Percentiles rank a stretch among this genome's conserved stretches.
These are phyloP conservation scores for Carallia brachiata DNA, from an alignment of 345 rosid species.

Conservation along the genomic window DNA sequence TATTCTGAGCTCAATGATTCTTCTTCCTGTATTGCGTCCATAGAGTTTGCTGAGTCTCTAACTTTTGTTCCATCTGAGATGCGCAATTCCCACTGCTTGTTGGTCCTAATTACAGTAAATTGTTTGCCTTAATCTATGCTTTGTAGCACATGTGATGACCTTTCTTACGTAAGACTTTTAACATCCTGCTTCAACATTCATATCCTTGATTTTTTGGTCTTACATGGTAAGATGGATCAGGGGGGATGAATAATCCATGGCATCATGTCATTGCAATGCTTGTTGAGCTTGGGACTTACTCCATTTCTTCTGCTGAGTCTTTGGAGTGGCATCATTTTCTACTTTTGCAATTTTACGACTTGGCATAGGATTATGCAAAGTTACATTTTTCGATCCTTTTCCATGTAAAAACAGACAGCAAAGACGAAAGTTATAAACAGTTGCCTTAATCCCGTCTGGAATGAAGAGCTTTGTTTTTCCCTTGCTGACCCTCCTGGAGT, in stretches of 20 bases:
- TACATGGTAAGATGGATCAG: background rate
- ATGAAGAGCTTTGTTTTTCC: constrained; percentile 78
- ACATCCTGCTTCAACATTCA: background rate
- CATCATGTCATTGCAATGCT: background rate
- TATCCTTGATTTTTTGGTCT: background rate
- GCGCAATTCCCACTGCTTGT: background rate
- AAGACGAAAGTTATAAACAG: constrained; percentile 92
- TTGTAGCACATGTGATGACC: background rate
- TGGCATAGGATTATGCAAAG: background rate
- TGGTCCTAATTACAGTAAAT: background rate
- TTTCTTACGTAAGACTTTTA: background rate
- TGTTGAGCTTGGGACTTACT: background rate
- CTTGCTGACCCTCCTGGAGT: constrained; percentile 66
- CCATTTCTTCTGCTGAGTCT: background rate
- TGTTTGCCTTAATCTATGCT: background rate
- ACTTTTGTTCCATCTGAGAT: background rate
- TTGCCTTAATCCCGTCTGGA: constrained; percentile 95
- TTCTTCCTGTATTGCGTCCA: background rate
- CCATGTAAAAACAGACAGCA: constrained; percentile 47
- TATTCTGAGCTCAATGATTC: background rate
- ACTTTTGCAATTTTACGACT: background rate
- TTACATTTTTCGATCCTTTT: background rate
- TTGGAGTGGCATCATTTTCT: background rate
- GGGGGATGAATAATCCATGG: background rate
- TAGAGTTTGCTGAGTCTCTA: background rate